Evolutionary conservation across 345 rosid species (phyloP), one percentile per base, ranked within the genome.

Genomic region (Pseudoturritis turrita): DNA sequence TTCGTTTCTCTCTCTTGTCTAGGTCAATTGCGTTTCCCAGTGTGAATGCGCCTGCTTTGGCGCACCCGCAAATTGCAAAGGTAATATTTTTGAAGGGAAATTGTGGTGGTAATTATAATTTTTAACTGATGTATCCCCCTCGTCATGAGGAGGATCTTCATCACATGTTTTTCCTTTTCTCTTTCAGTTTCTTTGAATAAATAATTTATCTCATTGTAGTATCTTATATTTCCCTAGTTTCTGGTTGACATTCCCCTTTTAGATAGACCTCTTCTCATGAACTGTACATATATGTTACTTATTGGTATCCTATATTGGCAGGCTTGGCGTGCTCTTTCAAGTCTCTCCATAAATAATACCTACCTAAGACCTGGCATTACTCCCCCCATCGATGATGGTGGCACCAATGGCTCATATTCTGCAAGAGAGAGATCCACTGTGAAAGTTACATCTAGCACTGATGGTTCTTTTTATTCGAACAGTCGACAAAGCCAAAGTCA

Each of bases 281-380:
- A 23, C 31, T 35, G 28, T 49, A 57, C 39, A 64, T 60, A 40
- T 47, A 50, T 60, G 36, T 35, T 65, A 51, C n/a, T 59, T 51
- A 33, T 64, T 25, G 14, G 46, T 25, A 59, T 57, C 64, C 46
- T 56, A 31, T 58, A 51, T 44, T 67, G 82, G 79, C 87, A 91
- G 99, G 98, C 96, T 60, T 91, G 96, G 96, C 82, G 71, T 73
- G 74, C 81, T 83, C 93, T 95, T 80, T 95, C 96, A 62, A 80
- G 65, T 61, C 92, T 91, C 56, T 81, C 81, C 31, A 44, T 84
- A 55, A 47, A 71, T 74, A 87, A 86, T 72, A 76, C 80, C 70
- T 88, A 87, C 81, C 41, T 76, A 49, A 82, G 83, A 74, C 98
- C 99, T 62, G 98, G 98, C 26, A 80, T 83, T 71, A 83, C 89